phyloP scores from a whole-genome alignment of 2,329 filamentous ascomycete species.

The Botryosphaeria dothidea region DNA sequence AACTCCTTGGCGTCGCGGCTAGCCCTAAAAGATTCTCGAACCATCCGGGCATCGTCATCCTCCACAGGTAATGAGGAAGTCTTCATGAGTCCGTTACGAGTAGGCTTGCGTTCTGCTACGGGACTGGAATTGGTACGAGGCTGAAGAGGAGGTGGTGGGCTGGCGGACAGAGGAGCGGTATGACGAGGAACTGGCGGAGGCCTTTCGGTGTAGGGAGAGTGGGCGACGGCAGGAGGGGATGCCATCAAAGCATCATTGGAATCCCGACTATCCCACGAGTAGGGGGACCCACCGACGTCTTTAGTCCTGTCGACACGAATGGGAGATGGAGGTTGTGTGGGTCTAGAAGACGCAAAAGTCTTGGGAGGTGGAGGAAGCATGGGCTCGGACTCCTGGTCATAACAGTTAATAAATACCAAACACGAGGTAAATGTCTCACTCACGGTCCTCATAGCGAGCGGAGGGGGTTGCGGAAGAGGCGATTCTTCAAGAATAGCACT shows the following conservation, averaged over 20 bases:
- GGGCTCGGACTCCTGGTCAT: slow-evolving; percentile 19
- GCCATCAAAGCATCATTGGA: slow-evolving; percentile 53
- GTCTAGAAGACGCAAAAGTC: slow-evolving; percentile 11
- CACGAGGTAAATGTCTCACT: slow-evolving; percentile 13
- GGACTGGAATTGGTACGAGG: slow-evolving; percentile 10
- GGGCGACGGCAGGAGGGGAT: slow-evolving; percentile 36
- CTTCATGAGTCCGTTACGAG: slow-evolving; percentile 5
- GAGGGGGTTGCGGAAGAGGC: slow-evolving; percentile 8
- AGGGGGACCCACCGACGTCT: slow-evolving; percentile 50
- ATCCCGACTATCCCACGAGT: slow-evolving; percentile 54
- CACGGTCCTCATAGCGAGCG: slow-evolving; percentile 17
- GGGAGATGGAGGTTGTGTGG: slow-evolving; percentile 12
- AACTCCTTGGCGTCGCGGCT: slow-evolving; percentile 18
- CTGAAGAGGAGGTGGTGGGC: slow-evolving; percentile 6
- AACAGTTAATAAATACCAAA: slow-evolving; percentile 16
- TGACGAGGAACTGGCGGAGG: slow-evolving; percentile 12
- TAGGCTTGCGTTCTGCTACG: slow-evolving; percentile 11
- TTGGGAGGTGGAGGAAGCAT: slow-evolving; percentile 16
- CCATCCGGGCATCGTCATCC: slow-evolving; percentile 30
- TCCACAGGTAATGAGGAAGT: slow-evolving; percentile 24
- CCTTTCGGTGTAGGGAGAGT: slow-evolving; percentile 25
- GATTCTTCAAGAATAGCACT: slow-evolving; percentile 16
- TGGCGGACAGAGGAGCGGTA: not conserved
- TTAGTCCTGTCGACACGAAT: slow-evolving; percentile 23
- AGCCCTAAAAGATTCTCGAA: slow-evolving; percentile 29